Base-by-base conservation (phyloP, 2,329 filamentous ascomycete genomes). In the Fusarium sp. region DNA sequence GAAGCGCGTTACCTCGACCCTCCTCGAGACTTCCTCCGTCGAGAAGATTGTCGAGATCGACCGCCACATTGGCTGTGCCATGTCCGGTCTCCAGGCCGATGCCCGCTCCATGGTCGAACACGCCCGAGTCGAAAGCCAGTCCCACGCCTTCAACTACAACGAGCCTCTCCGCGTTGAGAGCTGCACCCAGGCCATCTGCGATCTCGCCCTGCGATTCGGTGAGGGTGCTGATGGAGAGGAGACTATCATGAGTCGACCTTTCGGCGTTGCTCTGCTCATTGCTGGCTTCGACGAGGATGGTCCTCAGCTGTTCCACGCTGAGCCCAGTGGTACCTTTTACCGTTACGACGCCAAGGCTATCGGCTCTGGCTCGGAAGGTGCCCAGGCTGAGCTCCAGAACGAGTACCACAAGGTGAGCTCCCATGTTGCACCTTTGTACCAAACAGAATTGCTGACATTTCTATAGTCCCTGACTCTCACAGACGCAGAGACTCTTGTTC, bases 11-110 rank as follows among this genome's bases (percentile, higher is more conserved):
- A 99, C 96, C 66, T 97, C 93, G 62, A 97, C 95, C 67, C 92
- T 99, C 68, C 93, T 99, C 78, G 96, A 98, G 84, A 97, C 96
- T 32, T 97, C 93, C 48, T 98, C 94, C 42, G 96, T 99, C 77
- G 96, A 99, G 84, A 99, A 99, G 89, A 98, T 99, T 77, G 95
- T 99, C 81, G 96, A 99, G 82, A 98, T 99, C 81, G 96, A 99
- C 85, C 90, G 93, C 80, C 96, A 99, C 86, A 98, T 99, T 76
- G 96, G 96, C 78, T 98, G 96, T 84, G 96, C 96, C 84, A 99
- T 99, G 94, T 96, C 92, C 40, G 96, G 96, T 48, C 89, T 99
- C 72, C 96, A 99, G 86, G 96, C 96, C 77, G 96, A 99, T 82
- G 96, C 96, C 69, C 92, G 96, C 78, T 96, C 92, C 83, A 97